Base-by-base conservation (phyloP, 2,329 filamentous ascomycete genomes). In the Tricladium varicosporioides region DNA sequence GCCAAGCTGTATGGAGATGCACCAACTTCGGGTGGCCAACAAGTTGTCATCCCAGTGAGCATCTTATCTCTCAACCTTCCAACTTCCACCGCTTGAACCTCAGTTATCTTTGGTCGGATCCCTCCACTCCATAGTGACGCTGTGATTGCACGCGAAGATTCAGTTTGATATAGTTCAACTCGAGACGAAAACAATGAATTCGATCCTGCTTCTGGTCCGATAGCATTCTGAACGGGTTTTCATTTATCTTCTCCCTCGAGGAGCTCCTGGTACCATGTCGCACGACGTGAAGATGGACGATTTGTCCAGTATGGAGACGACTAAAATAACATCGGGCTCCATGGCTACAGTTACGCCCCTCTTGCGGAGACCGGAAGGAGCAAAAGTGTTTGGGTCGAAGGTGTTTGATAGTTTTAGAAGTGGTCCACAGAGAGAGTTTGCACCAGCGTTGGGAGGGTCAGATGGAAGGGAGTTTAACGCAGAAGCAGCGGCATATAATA, bases 401-500 rank as follows among this genome's bases (percentile, higher is more conserved):
- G 61, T 60, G 1, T 65, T 70, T 27, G 64, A 68, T 27, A 66
- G 59, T 51, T 69, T 70, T 59, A 59, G 65, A 42, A 57, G 54
- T 32, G 62, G 63, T 5, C 60, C 62, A 5, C 49, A 52, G n/a
- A 56, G 57, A 33, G 45, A 58, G 40, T 56, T 60, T 43, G 61
- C 58, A n/a, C 51, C 59, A 15, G 53, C 65, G 1, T 40, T 63
- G 3, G 65, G 64, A 10, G 64, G 62, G n/a, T 57, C 61, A 15
- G 48, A 67, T 63, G 68, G 69, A 8, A 58, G 65, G n/a, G 74
- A 75, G n/a, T 86, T 81, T 70, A 80, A 91, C 68, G 74, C 90
- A 63, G 87, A 92, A 70, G 73, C 72, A 47, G 84, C 83, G 0
- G 80, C 80, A 0, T 74, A 76, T 19, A 80, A 80, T 54, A 92